These are phyloP conservation scores for Neurospora sp. DNA, from an alignment of 495 filamentous ascomycete genomes.

Conservation along the genomic window DNA sequence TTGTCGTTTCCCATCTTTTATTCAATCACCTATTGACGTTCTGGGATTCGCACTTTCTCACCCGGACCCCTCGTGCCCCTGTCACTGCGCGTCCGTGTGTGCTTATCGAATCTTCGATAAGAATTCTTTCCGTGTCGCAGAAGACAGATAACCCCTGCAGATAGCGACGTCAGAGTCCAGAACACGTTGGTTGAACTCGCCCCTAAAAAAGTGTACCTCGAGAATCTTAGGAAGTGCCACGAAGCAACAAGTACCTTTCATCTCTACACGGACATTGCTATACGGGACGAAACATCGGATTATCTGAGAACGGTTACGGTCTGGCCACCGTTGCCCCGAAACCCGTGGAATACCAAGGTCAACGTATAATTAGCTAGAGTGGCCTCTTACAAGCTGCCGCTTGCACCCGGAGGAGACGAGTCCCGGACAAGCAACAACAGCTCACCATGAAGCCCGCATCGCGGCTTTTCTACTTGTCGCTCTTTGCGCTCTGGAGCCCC, in stretches of 20 bases:
- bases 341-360: neutral
- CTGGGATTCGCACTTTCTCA: neutral
- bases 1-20: neutral
- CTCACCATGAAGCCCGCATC: constrained; percentile 54
- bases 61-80: neutral
- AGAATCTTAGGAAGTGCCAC: neutral
- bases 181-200: neutral
- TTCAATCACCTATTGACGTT: neutral
- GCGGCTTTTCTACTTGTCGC: constrained; percentile 62
- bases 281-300: neutral
- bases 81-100: neutral
- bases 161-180: neutral
- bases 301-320: neutral
- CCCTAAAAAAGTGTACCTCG: neutral
- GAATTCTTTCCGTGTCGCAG: neutral
- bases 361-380: neutral
- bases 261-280: neutral
- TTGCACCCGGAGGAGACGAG: neutral
- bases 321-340: neutral
- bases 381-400: neutral
- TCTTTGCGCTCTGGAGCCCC: constrained; percentile 60
- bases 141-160: neutral
- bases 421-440: neutral
- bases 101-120: neutral
- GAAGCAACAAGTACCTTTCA: neutral